phyloP scores from a whole-genome alignment of 192 early-diverging fungal genomes.

The Paraglomus brasilianum region DNA sequence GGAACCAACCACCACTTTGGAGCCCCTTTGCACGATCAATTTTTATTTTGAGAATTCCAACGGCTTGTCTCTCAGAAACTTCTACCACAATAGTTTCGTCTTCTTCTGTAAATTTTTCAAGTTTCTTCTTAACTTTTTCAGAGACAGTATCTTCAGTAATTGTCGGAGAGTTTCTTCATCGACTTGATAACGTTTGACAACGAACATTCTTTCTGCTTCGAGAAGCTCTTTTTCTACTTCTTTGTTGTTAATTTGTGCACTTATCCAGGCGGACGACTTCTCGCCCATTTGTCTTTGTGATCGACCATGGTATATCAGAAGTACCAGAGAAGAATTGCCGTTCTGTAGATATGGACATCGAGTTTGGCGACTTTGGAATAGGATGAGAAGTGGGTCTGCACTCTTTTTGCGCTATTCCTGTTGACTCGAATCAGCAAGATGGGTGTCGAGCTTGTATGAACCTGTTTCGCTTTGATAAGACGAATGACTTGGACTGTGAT shows the following conservation, averaged over 20 bases:
- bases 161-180: neutral
- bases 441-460: neutral
- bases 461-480: slow-evolving; percentile 19
- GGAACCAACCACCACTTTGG: neutral
- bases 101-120: slow-evolving; percentile 1
- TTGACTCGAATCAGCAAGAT: slow-evolving; percentile 7
- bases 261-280: slow-evolving; percentile 4
- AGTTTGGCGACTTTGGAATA: no score
- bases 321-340: slow-evolving; percentile 24
- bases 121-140: neutral
- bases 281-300: slow-evolving; percentile 4
- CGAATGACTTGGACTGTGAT: neutral
- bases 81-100: neutral
- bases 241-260: slow-evolving; percentile 12
- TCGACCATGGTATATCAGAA: slow-evolving; percentile 13
- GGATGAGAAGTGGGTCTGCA: neutral
- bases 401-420: slow-evolving; percentile 7
- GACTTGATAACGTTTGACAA: slow-evolving; percentile 1
- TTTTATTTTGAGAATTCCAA: slow-evolving; percentile 13
- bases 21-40: slow-evolving; percentile 4
- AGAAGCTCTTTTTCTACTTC: slow-evolving; percentile 12
- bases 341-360: neutral
- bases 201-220: slow-evolving; percentile 7
- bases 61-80: neutral
- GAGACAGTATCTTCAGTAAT: neutral